Base-by-base conservation (phyloP, 1,284 basidiomycete species). In the Ceratobasidium sp. region DNA sequence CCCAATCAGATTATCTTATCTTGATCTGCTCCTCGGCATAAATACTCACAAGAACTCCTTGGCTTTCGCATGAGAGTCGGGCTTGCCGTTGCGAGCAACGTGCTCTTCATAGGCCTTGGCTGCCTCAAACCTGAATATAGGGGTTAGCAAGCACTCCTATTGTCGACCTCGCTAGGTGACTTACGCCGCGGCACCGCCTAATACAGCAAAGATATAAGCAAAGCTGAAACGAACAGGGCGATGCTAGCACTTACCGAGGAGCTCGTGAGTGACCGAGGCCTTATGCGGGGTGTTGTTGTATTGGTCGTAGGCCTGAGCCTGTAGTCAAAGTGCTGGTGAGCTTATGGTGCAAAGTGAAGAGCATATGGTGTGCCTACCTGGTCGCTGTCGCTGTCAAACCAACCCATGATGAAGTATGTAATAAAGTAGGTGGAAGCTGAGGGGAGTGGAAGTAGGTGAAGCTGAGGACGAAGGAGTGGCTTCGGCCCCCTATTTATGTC, bases 181-280 rank as follows among this genome's bases (percentile, higher is more conserved):
- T n/a, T n/a, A n/a, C 4, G 74, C 58, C 35, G 74, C 74, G 41
- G 74, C 75, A 38, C 13, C 67, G 76, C n/a, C 64, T 41, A n/a
- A n/a, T n/a, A n/a, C n/a, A 14, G 74, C 44, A 9, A 61, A 14
- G 73, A 73, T 14, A 54, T 74, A 18, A 8, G 41, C 73, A 6
- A 57, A 77, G 23, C 79, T 23, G 77, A 79, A 0, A 77, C 80
- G 30, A 63, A n/a, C n/a, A n/a, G n/a, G 67, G 0, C 75, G 75
- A 32, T 74, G 76, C 8, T 75, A 63, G 52, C 57, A 77, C n/a
- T 66, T 59, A 77, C 49, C 75, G 64, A 32, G 76, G 73, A 84
- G 85, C 70, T 83, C 84, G 75, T 83, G 85, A 78, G 74, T 79
- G 75, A 84, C 84, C 86, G 78, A 11, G 62, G 67, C 63, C 32